A percentile compares a stretch with the other conserved stretches of the same genome.
Evolutionary conservation across 805 yeast genomes (phyloP).

Genomic region (Barnettozyma siamensis): DNA sequence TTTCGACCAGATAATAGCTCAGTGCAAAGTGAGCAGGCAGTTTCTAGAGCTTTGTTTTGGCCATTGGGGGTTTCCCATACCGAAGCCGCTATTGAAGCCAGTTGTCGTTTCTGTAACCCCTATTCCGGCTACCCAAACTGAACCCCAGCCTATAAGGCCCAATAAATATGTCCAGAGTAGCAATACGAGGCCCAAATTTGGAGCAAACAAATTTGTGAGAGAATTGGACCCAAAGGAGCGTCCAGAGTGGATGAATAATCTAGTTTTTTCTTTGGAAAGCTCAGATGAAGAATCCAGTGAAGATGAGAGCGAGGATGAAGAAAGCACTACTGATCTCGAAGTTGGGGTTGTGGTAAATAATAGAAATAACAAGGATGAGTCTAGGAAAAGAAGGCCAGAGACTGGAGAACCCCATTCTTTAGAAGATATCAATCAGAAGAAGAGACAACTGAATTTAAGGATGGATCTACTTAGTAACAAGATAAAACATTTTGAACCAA

Average conservation of each 20-base stretch:
- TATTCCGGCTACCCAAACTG: background rate
- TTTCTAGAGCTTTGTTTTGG: constrained; percentile 16
- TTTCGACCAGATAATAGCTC: constrained; percentile 15
- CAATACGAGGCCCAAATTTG: constrained; percentile 9
- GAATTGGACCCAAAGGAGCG: constrained; percentile 9
- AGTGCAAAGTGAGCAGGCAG: constrained; percentile 15
- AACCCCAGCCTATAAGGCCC: background rate
- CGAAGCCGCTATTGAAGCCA: background rate
- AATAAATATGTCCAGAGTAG: background rate
- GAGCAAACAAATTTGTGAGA: constrained; percentile 13
- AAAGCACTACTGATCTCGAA: background rate
- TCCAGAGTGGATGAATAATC: constrained; percentile 23
- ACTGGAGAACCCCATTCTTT: background rate
- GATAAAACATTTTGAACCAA: background rate
- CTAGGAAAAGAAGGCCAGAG: constrained; percentile 6
- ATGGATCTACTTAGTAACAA: constrained; percentile 4
- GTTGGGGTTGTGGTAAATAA: too few relatives aligned
- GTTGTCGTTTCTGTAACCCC: background rate
- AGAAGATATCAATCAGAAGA: constrained; percentile 1
- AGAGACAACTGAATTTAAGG: constrained; percentile 3
- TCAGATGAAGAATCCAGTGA: constrained; percentile 16
- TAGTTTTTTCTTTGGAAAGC: constrained; percentile 21
- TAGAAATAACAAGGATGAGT: too few relatives aligned
- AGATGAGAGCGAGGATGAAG: constrained; percentile 4
- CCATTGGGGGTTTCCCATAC: constrained; percentile 17